Conservation (phyloP, 2,329 filamentous ascomycete genomes). For the Pseudogymnoascus sp. region DNA sequence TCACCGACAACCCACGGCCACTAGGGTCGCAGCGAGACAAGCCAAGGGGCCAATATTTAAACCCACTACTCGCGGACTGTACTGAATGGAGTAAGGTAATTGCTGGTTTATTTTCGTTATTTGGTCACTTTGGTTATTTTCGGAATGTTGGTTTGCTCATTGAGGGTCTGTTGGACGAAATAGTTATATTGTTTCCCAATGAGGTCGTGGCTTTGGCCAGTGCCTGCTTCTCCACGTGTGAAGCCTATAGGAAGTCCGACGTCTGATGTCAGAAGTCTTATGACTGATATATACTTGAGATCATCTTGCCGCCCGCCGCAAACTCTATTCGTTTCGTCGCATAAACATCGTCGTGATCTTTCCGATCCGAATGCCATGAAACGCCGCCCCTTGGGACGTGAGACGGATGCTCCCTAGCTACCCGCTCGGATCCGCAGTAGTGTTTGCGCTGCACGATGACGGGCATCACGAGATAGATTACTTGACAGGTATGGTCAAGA, state of each 20-base stretch:
- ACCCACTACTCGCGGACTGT: neutral
- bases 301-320: neutral
- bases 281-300: neutral
- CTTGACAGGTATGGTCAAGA: neutral
- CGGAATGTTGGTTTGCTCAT: neutral
- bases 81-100: neutral
- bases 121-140: conserved; percentile 6
- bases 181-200: neutral
- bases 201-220: neutral
- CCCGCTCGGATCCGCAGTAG: neutral
- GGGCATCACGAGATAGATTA: neutral
- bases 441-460: neutral
- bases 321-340: conserved; percentile 7
- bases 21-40: neutral
- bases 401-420: conserved; percentile 13
- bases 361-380: neutral
- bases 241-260: neutral
- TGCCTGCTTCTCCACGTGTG: neutral
- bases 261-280: neutral
- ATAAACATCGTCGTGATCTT: conserved; percentile 3
- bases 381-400: neutral
- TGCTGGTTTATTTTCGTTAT: neutral
- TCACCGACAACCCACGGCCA: neutral
- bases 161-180: neutral
- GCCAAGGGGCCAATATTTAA: conserved; percentile 2